Percentiles rank a stretch among this genome's conserved stretches.
Conservation (phyloP, 2,329 filamentous ascomycete species). For the Pseudocercospora fijiensis region DNA sequence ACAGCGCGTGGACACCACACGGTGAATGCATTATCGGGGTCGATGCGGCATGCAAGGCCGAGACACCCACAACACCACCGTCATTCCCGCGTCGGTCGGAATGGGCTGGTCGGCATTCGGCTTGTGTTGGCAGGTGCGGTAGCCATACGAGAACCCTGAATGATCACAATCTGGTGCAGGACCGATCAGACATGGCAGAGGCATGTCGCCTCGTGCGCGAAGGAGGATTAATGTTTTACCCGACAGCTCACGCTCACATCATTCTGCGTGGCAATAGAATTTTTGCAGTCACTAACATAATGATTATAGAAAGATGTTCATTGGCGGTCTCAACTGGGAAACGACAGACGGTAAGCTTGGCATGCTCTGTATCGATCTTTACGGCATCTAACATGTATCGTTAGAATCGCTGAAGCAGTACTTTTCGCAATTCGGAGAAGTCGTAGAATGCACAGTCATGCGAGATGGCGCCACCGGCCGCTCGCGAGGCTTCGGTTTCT, state of each 20-base stretch:
- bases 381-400: constrained; percentile 32
- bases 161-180: background rate
- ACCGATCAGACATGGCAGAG: background rate
- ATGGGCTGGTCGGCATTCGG: background rate
- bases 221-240: constrained; percentile 4
- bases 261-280: background rate
- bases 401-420: constrained; percentile 94
- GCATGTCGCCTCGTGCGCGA: constrained; percentile 7
- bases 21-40: background rate
- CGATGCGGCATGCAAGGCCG: background rate
- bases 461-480: constrained; percentile 89
- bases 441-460: constrained; percentile 99
- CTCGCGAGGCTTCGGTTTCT: constrained; percentile 92
- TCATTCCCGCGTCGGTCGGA: constrained; percentile 3
- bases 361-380: background rate
- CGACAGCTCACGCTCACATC: constrained; percentile 27
- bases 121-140: background rate
- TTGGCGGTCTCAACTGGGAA: constrained; percentile 97
- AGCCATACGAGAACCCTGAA: background rate
- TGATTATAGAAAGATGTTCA: constrained; percentile 90
- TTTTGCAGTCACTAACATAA: constrained; percentile 29
- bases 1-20: background rate
- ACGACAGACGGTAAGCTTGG: constrained; percentile 85
- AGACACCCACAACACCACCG: background rate
- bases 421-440: constrained; percentile 96